Evolutionary conservation across 768 basidiomycete species (phyloP), one percentile per base, ranked within the genome.

Genomic region (Xerocomellus intermedius): DNA sequence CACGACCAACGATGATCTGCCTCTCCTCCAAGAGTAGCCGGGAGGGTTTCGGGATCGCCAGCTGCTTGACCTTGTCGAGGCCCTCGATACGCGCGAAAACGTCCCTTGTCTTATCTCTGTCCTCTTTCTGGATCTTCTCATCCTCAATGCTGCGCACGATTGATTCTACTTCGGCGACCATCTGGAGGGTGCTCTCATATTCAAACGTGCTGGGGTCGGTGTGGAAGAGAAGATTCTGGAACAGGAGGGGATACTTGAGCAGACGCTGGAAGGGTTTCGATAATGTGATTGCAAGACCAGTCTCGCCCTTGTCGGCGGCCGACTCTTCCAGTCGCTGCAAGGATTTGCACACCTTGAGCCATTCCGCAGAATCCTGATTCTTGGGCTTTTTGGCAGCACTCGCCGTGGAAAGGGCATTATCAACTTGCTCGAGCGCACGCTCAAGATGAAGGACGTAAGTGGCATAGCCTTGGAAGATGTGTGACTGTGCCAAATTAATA

Each of bases 71-170:
- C 68, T 91, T 93, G 69, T 98, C 94, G 46, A 99, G 73, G 2
- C 96, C 96, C 55, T 99, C 97, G 30, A 99, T 98, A 8, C 97
- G 85, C 5, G 95, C 97, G 62, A 97, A 91, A 2, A 92, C 88
- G 69, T 99, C 96, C 14, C 96, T 79, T 4, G 95, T 97, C 76
- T 89, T 90, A 73, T 97, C 93, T 32, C 96, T 85, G 69, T 96
- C 94, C 68, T 98, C 96, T 72, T 93, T 92, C 69, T 91, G 89
- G 52, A 94, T 90, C 78, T 98, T 98, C 77, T 99, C 94, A 64
- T 98, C 96, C 71, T 99, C 96, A 52, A 99, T 98, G 57, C 90
- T 91, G 42, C 96, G 82, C 45, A 99, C 96, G 64, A 98, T 96
- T 19, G 82, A 86, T 74, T 99, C 97, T 8, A 99, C 91, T 71